Conservation (phyloP, 768 basidiomycete genomes). For the Neoboletus subvelutipes region DNA sequence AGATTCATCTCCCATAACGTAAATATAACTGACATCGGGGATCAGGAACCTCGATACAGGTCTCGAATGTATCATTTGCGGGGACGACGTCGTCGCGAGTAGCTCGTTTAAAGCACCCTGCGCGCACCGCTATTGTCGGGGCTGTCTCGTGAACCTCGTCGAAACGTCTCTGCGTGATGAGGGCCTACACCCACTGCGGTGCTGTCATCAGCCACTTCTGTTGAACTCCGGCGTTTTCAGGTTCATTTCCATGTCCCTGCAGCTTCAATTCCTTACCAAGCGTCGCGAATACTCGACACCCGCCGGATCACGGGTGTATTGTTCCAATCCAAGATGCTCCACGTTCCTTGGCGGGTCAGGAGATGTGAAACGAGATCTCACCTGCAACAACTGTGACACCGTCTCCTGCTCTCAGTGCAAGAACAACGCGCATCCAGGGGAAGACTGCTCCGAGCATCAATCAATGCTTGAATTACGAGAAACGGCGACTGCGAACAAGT, state of each 20-base stretch:
- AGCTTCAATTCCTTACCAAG: conserved; percentile 41
- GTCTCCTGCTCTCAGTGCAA: conserved; percentile 52
- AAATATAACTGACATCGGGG: background rate
- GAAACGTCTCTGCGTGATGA: conserved; percentile 47
- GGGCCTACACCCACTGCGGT: conserved; percentile 50
- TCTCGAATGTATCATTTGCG: conserved; percentile 41
- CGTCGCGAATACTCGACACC: conserved; percentile 45
- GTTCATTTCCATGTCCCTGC: conserved; percentile 32
- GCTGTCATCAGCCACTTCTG: conserved; percentile 43
- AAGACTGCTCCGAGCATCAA: conserved; percentile 43
- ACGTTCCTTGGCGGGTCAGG: conserved; percentile 47
- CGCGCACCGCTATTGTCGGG: conserved; percentile 45
- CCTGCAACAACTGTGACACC: conserved; percentile 42
- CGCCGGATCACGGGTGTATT: conserved; percentile 47
- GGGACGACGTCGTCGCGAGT: conserved; percentile 30
- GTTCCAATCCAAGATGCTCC: conserved; percentile 49
- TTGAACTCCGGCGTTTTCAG: conserved; percentile 20
- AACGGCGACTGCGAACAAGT: conserved; percentile 45
- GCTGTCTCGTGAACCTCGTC: conserved; percentile 44
- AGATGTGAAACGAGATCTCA: conserved; percentile 14
- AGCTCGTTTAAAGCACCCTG: conserved; percentile 43
- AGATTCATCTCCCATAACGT: background rate
- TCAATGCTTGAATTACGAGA: conserved; percentile 42
- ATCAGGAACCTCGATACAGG: background rate
- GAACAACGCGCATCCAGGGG: conserved; percentile 39